Base-by-base conservation (phyloP, 1,284 basidiomycete species). In the Entoloma clypeatum region DNA sequence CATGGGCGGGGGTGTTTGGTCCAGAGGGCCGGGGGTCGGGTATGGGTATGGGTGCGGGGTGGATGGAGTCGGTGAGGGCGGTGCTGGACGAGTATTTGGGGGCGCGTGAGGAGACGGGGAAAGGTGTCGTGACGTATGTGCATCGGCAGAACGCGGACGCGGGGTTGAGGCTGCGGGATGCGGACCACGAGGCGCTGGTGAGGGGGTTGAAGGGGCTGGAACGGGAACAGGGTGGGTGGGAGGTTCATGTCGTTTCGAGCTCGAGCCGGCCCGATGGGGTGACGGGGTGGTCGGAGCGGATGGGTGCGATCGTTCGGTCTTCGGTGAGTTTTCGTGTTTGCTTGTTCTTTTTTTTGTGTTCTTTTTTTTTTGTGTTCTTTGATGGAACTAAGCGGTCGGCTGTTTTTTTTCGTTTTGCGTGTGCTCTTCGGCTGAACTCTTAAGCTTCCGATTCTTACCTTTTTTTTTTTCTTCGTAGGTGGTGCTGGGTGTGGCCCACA, bases 21-120 rank as follows among this genome's bases (percentile, higher is more conserved):
- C n/a, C n/a, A n/a, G n/a, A 80, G 74, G 81, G 43, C 84, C 88
- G 2, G 64, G n/a, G n/a, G n/a, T n/a, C n/a, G 71, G 68, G 1
- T 77, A 79, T 8, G 58, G 69, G 32, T 63, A 74, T 41, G 91
- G 88, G 88, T 90, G 81, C n/a, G n/a, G n/a, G n/a, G n/a, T n/a
- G n/a, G n/a, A n/a, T n/a, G 80, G 74, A 81, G 43, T 84, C 88
- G 2, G 64, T 86, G 17, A 63, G 83, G 25, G 65, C 66, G 21
- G 71, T 69, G 34, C 53, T 86, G 16, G 68, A 72, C 11, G 55
- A 67, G 28, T 84, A 76, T 52, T 67, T 85, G 16, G 74, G 64
- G 27, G 51, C 61, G 7, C 54, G 58, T 5, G 52, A 55, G 23
- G 58, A 56, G 36, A 61, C 53, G 28, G 44, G 48, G 11, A 66